These are phyloP conservation scores for Trametes versicolor DNA, from an alignment of 1,284 basidiomycete genomes.

Conservation along the genomic window DNA sequence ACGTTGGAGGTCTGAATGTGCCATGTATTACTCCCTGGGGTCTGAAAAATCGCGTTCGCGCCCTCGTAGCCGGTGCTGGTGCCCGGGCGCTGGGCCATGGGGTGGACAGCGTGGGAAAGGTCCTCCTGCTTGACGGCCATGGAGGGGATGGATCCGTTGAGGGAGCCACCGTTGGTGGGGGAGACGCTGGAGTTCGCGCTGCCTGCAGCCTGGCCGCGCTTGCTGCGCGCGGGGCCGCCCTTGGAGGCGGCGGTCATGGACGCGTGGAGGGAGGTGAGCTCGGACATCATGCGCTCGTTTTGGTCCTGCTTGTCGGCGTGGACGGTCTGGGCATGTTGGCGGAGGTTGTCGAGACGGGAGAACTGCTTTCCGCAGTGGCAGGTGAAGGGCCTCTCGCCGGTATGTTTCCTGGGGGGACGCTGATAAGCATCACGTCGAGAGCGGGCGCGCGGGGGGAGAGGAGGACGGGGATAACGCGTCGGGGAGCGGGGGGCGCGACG, in stretches of 20 bases:
- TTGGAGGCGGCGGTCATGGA: conserved; percentile 82
- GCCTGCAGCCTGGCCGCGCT: conserved; percentile 46
- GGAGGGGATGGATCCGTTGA: conserved; percentile 44
- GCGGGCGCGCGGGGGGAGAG: conserved; percentile 19
- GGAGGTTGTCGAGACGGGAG: conserved; percentile 94
- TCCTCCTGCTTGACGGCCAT: conserved; percentile 67
- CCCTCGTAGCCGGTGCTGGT: conserved; percentile 78
- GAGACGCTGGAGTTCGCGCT: conserved; percentile 28
- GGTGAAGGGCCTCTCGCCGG: conserved; percentile 93
- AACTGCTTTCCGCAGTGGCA: conserved; percentile 97
- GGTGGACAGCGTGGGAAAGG: conserved; percentile 38
- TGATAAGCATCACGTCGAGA: conserved; percentile 33
- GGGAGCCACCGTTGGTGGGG: conserved; percentile 31
- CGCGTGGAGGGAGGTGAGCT: conserved; percentile 87
- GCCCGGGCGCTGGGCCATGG: conserved; percentile 65
- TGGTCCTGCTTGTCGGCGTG: conserved; percentile 90
- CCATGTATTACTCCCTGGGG: conserved; percentile 40
- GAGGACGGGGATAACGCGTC: neutral
- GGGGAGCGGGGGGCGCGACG: conserved; percentile 12
- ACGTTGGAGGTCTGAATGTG: conserved; percentile 50
- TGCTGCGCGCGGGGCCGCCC: conserved; percentile 54
- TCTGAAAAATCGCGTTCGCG: conserved; percentile 52
- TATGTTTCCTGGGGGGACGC: conserved; percentile 82
- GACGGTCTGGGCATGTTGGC: conserved; percentile 96
- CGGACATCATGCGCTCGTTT: conserved; percentile 93